Evolutionary conservation across 2,329 filamentous ascomycete genomes (phyloP).

Genomic region (Trichophyton schoenleinii): DNA sequence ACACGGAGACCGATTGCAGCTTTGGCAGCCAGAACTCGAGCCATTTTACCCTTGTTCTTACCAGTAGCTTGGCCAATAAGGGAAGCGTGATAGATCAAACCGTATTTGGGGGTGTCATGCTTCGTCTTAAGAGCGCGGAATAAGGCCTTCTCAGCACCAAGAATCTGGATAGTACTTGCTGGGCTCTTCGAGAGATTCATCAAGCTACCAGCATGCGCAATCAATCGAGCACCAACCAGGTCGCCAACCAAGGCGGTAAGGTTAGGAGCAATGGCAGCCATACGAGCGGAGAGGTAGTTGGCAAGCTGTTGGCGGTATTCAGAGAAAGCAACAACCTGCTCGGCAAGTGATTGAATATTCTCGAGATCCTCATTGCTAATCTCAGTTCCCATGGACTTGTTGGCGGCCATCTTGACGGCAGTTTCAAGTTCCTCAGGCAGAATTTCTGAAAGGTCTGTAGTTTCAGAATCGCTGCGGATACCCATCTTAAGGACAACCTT

Average conservation of each 20-base stretch:
- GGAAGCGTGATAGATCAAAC: slow-evolving; percentile 83
- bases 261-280: slow-evolving; percentile 95
- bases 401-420: slow-evolving; percentile 83
- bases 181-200: slow-evolving; percentile 92
- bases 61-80: slow-evolving; percentile 94
- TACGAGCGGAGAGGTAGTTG: slow-evolving; percentile 78
- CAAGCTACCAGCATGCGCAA: slow-evolving; percentile 86
- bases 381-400: slow-evolving; percentile 97
- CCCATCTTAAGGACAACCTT: slow-evolving; percentile 80
- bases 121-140: slow-evolving; percentile 98
- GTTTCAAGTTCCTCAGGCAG: slow-evolving; percentile 90
- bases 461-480: slow-evolving; percentile 67
- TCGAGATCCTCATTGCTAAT: slow-evolving; percentile 85
- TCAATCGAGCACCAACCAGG: slow-evolving; percentile 84
- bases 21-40: slow-evolving; percentile 89
- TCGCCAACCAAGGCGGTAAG: slow-evolving; percentile 86
- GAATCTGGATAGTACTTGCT: slow-evolving; percentile 91
- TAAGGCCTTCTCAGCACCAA: slow-evolving; percentile 95
- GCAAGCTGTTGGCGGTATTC: slow-evolving; percentile 82
- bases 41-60: slow-evolving; percentile 99
- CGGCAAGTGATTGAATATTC: slow-evolving; percentile 81
- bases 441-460: slow-evolving; percentile 72
- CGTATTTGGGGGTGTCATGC: slow-evolving; percentile 97
- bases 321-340: slow-evolving; percentile 84
- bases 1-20: slow-evolving; percentile 85